phyloP scores from a whole-genome alignment of 164 flowering plant genomes.

The Warburgia ugandensis region DNA sequence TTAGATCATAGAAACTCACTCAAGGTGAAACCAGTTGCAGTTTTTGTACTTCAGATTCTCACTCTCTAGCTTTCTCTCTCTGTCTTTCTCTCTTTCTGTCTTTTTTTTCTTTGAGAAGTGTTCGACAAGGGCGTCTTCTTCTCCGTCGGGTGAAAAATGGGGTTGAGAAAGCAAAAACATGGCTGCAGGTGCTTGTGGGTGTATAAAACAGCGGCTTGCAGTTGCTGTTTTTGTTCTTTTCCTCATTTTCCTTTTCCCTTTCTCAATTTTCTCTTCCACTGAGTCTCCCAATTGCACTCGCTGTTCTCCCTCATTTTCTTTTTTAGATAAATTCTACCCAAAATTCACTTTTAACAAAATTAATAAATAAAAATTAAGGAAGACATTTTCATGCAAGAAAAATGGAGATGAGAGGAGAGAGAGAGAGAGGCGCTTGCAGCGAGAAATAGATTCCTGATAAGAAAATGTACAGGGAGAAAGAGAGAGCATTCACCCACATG shows the following conservation, averaged over 20 bases:
- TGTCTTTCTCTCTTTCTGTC: background rate
- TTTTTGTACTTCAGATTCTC: background rate
- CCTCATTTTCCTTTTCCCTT: no score
- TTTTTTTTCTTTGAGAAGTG: background rate
- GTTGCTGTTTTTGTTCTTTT: no score
- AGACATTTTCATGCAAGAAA: background rate
- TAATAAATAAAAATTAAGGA: background rate
- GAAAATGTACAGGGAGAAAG: conserved; percentile 8
- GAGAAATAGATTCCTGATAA: conserved; percentile 10
- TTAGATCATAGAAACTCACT: background rate
- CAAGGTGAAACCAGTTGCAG: conserved; percentile 1
- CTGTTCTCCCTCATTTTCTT: no score
- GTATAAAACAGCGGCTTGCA: no score
- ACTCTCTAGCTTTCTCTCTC: background rate
- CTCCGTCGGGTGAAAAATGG: no score
- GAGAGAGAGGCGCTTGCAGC: background rate
- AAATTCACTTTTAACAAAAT: background rate
- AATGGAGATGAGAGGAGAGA: background rate
- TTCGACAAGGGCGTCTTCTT: background rate
- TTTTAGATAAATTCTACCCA: background rate
- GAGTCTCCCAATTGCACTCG: no score
- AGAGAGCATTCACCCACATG: conserved; percentile 7
- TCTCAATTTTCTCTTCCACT: no score
- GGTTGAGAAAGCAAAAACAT: no score
- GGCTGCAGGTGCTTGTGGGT: no score